phyloP scores from a whole-genome alignment of 768 basidiomycete genomes.

The Asterophora lycoperdoides region DNA sequence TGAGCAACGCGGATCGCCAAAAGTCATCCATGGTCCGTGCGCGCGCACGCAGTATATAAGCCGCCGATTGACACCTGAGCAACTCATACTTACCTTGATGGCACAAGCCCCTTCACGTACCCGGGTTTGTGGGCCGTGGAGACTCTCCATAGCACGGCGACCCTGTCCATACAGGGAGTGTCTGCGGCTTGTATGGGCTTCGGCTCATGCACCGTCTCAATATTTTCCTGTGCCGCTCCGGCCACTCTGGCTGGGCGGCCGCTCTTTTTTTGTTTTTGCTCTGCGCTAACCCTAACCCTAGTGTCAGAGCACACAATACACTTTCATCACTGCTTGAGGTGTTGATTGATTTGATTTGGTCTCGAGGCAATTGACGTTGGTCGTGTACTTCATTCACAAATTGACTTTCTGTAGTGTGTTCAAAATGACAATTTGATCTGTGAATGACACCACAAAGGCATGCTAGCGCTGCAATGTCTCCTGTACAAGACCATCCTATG shows the following conservation, averaged over 20 bases:
- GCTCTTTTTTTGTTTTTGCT: conserved; percentile 26
- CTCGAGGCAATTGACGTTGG: too few relatives aligned
- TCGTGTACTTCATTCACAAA: too few relatives aligned
- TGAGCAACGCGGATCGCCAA: conserved; percentile 2
- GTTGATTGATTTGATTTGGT: too few relatives aligned
- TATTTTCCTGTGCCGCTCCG: conserved; percentile 58
- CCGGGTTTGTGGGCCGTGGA: conserved; percentile 54
- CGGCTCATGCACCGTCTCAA: conserved; percentile 61
- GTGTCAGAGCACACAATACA: not conserved
- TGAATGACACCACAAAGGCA: too few relatives aligned
- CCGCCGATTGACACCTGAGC: not conserved
- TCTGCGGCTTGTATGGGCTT: conserved; percentile 51
- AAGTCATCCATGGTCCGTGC: conserved; percentile 34
- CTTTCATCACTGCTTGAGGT: too few relatives aligned
- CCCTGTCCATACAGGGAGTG: conserved; percentile 61
- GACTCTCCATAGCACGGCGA: conserved; percentile 68
- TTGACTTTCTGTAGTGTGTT: too few relatives aligned
- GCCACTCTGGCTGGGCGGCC: conserved; percentile 46
- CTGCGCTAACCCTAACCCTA: conserved; percentile 38
- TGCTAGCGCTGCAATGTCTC: too few relatives aligned
- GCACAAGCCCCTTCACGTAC: conserved; percentile 51
- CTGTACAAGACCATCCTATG: too few relatives aligned
- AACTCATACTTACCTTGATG: conserved; percentile 64
- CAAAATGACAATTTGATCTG: too few relatives aligned
- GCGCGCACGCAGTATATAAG: conserved; percentile 30